A percentile compares a stretch with the other conserved stretches of the same genome.
phyloP scores from a whole-genome alignment of 768 basidiomycete species.

The Boletellus ananas region DNA sequence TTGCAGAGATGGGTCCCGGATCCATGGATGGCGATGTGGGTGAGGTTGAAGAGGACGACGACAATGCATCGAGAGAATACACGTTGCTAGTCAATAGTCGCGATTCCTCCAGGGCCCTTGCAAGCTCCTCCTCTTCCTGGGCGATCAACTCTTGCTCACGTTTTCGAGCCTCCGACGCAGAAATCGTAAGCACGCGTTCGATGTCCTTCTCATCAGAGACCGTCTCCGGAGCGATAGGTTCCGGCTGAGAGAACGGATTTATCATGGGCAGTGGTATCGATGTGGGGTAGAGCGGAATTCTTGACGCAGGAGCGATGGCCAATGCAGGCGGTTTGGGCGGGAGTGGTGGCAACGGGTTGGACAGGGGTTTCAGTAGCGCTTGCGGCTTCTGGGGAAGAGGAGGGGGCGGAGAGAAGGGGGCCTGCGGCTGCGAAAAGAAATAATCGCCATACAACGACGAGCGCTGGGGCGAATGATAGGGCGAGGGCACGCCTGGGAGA shows the following conservation, averaged over 20 bases:
- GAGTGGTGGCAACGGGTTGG: conserved; percentile 35
- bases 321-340: conserved; percentile 37
- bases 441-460: conserved; percentile 29
- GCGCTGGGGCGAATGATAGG: conserved; percentile 11
- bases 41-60: conserved; percentile 5
- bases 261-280: conserved; percentile 24
- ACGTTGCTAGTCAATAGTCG: conserved; percentile 18
- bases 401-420: conserved; percentile 27
- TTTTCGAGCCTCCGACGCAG: conserved; percentile 35
- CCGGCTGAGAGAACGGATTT: conserved; percentile 6
- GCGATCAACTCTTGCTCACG: conserved; percentile 23
- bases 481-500: conserved; percentile 4
- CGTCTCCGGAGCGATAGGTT: conserved; percentile 3
- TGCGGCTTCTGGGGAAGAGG: conserved; percentile 31
- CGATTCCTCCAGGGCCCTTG: conserved; percentile 58
- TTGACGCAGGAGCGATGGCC: conserved; percentile 12
- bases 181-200: conserved; percentile 47
- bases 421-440: conserved; percentile 12
- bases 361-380: conserved; percentile 27
- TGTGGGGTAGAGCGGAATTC: conserved; percentile 33
- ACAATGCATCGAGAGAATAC: conserved; percentile 9
- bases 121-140: conserved; percentile 64
- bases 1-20: conserved; percentile 16
- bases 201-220: conserved; percentile 43
- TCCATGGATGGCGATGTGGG: conserved; percentile 7